phyloP scores from a whole-genome alignment of 306 rosid species.

The Castanospermum australe region DNA sequence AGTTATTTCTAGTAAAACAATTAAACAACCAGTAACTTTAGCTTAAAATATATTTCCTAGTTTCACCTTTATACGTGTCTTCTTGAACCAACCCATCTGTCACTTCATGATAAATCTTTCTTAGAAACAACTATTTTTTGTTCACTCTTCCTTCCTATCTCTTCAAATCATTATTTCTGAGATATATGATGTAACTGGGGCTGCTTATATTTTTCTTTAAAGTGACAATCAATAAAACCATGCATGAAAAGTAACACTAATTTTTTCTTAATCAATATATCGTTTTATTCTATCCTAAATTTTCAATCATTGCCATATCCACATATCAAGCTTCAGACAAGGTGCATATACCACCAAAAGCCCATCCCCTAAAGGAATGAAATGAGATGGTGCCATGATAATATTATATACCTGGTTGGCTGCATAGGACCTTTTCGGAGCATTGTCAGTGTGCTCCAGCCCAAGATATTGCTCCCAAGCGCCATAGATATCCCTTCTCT shows the following conservation, averaged over 20 bases:
- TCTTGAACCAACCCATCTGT: too few relatives aligned
- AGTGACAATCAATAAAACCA: background rate
- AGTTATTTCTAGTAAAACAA: too few relatives aligned
- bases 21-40: too few relatives aligned
- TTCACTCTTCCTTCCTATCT: too few relatives aligned
- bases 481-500: conserved; percentile 91
- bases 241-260: background rate
- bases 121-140: too few relatives aligned
- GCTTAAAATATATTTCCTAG: too few relatives aligned
- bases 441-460: conserved; percentile 79
- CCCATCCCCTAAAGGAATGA: background rate
- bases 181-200: background rate
- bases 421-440: conserved; percentile 72
- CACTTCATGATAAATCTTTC: too few relatives aligned
- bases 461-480: conserved; percentile 99
- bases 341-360: background rate
- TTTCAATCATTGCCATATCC: background rate
- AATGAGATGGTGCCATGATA: background rate
- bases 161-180: too few relatives aligned
- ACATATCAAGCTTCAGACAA: background rate
- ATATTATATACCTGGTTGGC: conserved; percentile 64
- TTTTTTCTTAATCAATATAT: background rate
- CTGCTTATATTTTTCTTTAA: background rate
- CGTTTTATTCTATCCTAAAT: background rate
- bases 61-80: too few relatives aligned